A percentile compares a stretch with the other conserved stretches of the same genome.
Conservation (phyloP, 2,329 filamentous ascomycete genomes). For the Penicillium sp. region DNA sequence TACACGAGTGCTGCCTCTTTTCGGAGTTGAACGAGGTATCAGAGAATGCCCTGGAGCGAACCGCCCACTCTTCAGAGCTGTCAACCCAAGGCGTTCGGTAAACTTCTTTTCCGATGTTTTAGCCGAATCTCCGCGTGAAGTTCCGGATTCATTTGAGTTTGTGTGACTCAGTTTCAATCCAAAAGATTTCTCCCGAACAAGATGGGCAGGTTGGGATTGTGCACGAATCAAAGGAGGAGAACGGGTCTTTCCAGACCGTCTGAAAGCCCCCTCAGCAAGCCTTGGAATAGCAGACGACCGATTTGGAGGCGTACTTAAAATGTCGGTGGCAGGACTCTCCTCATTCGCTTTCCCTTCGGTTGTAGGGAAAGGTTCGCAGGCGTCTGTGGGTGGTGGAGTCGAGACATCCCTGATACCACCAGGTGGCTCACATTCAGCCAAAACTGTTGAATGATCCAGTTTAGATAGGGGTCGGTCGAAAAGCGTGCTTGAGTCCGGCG, state of each 20-base stretch:
- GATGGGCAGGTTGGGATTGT: slow-evolving; percentile 57
- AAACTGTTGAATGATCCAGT: slow-evolving; percentile 12
- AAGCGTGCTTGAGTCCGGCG: slow-evolving; percentile 19
- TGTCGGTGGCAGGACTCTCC: slow-evolving; percentile 15
- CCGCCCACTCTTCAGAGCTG: slow-evolving; percentile 65
- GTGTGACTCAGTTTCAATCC: slow-evolving; percentile 33
- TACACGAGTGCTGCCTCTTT: slow-evolving; percentile 75
- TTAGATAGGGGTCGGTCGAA: slow-evolving; percentile 17
- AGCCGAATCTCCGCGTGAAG: slow-evolving; percentile 31
- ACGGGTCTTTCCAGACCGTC: slow-evolving; percentile 44
- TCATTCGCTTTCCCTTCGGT: slow-evolving; percentile 24
- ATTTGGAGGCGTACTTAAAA: slow-evolving; percentile 34
- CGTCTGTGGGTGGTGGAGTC: slow-evolving; percentile 23
- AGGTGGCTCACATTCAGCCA: slow-evolving; percentile 12
- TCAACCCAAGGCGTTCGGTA: slow-evolving; percentile 72
- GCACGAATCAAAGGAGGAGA: slow-evolving; percentile 58
- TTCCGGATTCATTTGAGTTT: slow-evolving; percentile 31
- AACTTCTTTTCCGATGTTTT: slow-evolving; percentile 73
- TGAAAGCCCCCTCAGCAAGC: slow-evolving; percentile 44
- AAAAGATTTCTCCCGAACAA: slow-evolving; percentile 39
- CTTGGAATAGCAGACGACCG: slow-evolving; percentile 50
- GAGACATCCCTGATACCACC: slow-evolving; percentile 14
- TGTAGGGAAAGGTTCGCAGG: slow-evolving; percentile 7
- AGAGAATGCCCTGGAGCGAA: slow-evolving; percentile 65
- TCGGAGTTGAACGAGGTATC: slow-evolving; percentile 83